phyloP scores from a whole-genome alignment of 1,284 basidiomycete species.

The Wolfiporia cocos region DNA sequence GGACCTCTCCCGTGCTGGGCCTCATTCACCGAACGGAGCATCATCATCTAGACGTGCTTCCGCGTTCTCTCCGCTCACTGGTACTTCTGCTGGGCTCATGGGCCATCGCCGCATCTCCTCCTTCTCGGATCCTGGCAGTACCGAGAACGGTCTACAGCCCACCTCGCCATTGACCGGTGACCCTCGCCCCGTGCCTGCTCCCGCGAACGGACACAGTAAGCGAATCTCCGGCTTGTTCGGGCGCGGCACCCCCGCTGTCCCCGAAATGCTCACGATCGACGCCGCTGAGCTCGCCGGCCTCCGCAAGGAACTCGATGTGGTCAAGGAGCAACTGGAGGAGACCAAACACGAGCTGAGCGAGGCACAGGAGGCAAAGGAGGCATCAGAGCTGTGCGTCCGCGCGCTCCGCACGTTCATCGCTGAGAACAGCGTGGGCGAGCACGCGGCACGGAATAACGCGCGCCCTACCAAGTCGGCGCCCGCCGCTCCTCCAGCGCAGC shows the following conservation, averaged over 20 bases:
- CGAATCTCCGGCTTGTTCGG: conserved; percentile 52
- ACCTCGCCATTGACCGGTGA: conserved; percentile 19
- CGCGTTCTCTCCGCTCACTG: conserved; percentile 67
- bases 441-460: conserved; percentile 12
- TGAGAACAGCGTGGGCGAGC: conserved; percentile 55
- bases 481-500: conserved; percentile 7
- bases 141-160: conserved; percentile 13
- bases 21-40: conserved; percentile 31
- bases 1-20: conserved; percentile 48
- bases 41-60: conserved; percentile 52
- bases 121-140: conserved; percentile 47
- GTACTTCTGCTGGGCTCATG: conserved; percentile 37
- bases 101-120: conserved; percentile 66
- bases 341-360: conserved; percentile 66
- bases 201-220: conserved; percentile 29
- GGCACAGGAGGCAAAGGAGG: conserved; percentile 77
- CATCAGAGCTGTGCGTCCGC: conserved; percentile 80
- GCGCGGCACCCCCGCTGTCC: conserved; percentile 35
- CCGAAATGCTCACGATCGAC: conserved; percentile 20
- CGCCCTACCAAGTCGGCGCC: conserved; percentile 17
- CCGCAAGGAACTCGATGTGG: conserved; percentile 51
- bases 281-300: conserved; percentile 42
- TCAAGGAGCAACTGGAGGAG: conserved; percentile 58
- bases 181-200: conserved; percentile 13
- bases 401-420: conserved; percentile 83